Percentiles rank a stretch among this genome's conserved stretches.
These are phyloP conservation scores for Exobasidium rhododendri DNA, from an alignment of 1,284 basidiomycete species.

Conservation along the genomic window DNA sequence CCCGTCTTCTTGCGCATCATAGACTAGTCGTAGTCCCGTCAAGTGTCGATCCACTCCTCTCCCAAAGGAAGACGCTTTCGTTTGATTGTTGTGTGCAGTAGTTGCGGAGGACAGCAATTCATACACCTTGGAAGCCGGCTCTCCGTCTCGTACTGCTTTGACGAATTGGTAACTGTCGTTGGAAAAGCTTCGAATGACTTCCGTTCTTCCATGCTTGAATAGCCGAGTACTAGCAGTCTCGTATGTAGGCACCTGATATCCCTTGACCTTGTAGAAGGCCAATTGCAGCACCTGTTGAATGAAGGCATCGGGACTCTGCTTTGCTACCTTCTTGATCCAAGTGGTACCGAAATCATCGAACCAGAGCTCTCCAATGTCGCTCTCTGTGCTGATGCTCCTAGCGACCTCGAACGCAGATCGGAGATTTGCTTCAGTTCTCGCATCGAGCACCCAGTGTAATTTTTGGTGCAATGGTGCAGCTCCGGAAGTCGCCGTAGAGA, in stretches of 20 bases:
- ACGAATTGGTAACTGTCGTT: slow-evolving; percentile 76
- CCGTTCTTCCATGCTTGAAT: slow-evolving; percentile 85
- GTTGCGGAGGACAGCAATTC: slow-evolving; percentile 68
- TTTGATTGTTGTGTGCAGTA: slow-evolving; percentile 70
- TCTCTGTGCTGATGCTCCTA: slow-evolving; percentile 67
- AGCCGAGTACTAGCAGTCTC: slow-evolving; percentile 90
- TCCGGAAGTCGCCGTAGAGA: not conserved
- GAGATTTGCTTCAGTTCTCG: slow-evolving; percentile 64
- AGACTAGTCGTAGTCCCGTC: slow-evolving; percentile 70
- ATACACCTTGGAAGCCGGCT: slow-evolving; percentile 61
- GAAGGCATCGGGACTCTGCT: slow-evolving; percentile 81
- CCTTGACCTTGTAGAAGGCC: slow-evolving; percentile 79
- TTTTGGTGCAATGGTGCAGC: slow-evolving; percentile 5
- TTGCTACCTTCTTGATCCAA: slow-evolving; percentile 83
- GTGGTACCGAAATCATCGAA: slow-evolving; percentile 81
- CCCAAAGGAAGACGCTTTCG: slow-evolving; percentile 76
- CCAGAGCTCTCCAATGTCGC: slow-evolving; percentile 79
- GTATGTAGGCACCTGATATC: slow-evolving; percentile 81
- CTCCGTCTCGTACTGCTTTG: slow-evolving; percentile 67
- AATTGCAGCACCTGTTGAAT: slow-evolving; percentile 91
- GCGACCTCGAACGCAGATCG: slow-evolving; percentile 64
- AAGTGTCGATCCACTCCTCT: slow-evolving; percentile 88
- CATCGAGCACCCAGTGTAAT: slow-evolving; percentile 75
- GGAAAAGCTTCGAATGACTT: slow-evolving; percentile 80
- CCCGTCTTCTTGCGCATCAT: slow-evolving; percentile 37